Conservation (phyloP, 1,284 basidiomycete species). For the Schizophyllum amplum region DNA sequence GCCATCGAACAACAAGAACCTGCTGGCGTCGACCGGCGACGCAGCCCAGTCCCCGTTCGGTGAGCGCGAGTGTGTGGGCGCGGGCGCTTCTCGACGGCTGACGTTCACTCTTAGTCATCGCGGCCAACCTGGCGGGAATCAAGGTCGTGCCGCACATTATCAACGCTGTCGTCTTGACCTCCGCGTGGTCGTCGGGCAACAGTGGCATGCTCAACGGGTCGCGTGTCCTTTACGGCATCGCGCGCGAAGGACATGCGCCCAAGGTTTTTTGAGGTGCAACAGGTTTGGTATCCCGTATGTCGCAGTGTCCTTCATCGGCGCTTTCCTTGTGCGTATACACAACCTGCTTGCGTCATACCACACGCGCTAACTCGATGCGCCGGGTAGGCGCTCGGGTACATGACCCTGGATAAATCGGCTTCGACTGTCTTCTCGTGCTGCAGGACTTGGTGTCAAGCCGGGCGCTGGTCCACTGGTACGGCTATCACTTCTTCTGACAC, state of each 20-base stretch:
- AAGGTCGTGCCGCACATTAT: slow-evolving; percentile 50
- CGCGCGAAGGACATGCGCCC: slow-evolving; percentile 50
- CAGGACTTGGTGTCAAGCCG: slow-evolving; percentile 22
- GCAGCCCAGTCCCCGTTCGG: slow-evolving; percentile 56
- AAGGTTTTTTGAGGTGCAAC: slow-evolving; percentile 29
- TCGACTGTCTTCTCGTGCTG: slow-evolving; percentile 21
- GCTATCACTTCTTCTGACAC: not conserved
- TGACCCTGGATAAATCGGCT: slow-evolving; percentile 12
- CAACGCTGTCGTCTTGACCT: slow-evolving; percentile 52
- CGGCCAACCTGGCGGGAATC: slow-evolving; percentile 26
- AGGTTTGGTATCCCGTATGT: slow-evolving; percentile 11
- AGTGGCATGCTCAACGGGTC: slow-evolving; percentile 47
- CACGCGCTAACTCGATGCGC: too few relatives aligned
- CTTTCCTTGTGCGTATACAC: slow-evolving; percentile 8
- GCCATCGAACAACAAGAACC: slow-evolving; percentile 34
- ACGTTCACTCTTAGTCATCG: not conserved
- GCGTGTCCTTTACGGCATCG: slow-evolving; percentile 49
- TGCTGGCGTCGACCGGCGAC: slow-evolving; percentile 18
- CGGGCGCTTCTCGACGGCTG: not conserved
- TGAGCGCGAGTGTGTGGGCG: not conserved
- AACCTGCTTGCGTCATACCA: not conserved
- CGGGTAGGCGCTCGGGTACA: slow-evolving; percentile 14
- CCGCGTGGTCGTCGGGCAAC: slow-evolving; percentile 51
- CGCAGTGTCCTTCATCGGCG: slow-evolving; percentile 9
- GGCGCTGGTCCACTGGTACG: slow-evolving; percentile 11